Evolutionary conservation across 179 eudicot species (phyloP), one percentile per base, ranked within the genome.

Genomic region (Silene noctiflora): DNA sequence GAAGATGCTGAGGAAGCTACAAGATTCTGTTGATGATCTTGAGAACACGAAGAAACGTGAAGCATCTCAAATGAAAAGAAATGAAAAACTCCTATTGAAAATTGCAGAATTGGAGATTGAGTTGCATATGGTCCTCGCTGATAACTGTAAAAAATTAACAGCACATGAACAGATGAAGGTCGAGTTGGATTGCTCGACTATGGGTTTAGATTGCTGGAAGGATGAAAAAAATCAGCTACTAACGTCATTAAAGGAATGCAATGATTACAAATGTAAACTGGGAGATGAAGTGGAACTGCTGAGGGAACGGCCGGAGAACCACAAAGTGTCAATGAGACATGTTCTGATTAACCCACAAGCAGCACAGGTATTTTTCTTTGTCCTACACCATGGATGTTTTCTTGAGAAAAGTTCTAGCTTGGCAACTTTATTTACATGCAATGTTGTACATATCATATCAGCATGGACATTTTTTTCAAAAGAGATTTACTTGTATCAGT

Each of bases 171-270:
- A 90, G 55, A 76, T 86, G 31, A 88, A 87, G 85, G 90, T 94
- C 24, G 96, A 93, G 72, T 65, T 95, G 77, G 99, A 95, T 72
- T 95, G 99, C 84, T 90, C 96, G 14, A 42, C 85, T 62, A 85
- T 91, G 79, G 91, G 93, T 82, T 87, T 93, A 63, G 98, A 91
- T 78, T 95, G 95, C 77, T 95, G 97, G 82, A 95, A 85, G 86
- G 98, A 95, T 83, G 99, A 95, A 83, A 95, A 95, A 76, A 86
- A 86, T 80, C 89, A 81, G 87, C 86, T 91, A 17, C 76, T 85
- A 74, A 78, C 76, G 69, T 86, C 86, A 72, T 82, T 89, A 77
- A 83, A 82, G 79, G 88, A 90, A 75, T 89, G 87, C 76, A 80
- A 72, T 80, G 81, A 83, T 60, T 88, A 87, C 81, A 89, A 83